Conservation (phyloP, 192 early-diverging fungal genomes). For the Linnemannia schmuckeri region DNA sequence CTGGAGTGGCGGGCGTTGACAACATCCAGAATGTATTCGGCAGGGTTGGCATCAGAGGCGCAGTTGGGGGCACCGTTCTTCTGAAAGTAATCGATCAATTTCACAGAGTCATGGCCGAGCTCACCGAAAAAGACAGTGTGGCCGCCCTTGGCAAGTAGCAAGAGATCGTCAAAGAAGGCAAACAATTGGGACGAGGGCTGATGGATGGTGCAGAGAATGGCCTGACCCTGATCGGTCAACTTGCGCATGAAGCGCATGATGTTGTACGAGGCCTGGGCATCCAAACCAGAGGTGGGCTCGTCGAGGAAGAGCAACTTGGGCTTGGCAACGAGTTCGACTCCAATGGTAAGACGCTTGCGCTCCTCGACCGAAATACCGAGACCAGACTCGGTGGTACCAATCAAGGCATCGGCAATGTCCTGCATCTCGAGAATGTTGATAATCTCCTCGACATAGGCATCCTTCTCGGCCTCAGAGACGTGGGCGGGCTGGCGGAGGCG, state of each 20-base stretch:
- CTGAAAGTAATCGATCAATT: slow-evolving; percentile 82
- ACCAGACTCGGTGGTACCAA: slow-evolving; percentile 78
- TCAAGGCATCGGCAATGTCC: slow-evolving; percentile 76
- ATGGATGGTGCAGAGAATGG: slow-evolving; percentile 88
- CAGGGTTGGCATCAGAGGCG: slow-evolving; percentile 79
- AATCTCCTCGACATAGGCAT: slow-evolving; percentile 82
- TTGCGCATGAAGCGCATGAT: slow-evolving; percentile 79
- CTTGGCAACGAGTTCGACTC: slow-evolving; percentile 84
- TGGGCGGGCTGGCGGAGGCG: slow-evolving; percentile 77
- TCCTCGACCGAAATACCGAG: slow-evolving; percentile 91
- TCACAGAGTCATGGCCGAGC: slow-evolving; percentile 74
- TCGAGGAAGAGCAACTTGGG: slow-evolving; percentile 89
- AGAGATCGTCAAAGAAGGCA: slow-evolving; percentile 86
- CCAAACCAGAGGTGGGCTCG: slow-evolving; percentile 90
- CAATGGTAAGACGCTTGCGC: slow-evolving; percentile 90
- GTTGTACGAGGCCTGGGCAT: slow-evolving; percentile 85
- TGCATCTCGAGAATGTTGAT: slow-evolving; percentile 82
- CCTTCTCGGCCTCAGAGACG: slow-evolving; percentile 76
- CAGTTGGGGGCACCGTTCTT: slow-evolving; percentile 77
- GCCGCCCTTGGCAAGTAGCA: slow-evolving; percentile 86
- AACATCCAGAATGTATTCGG: slow-evolving; percentile 90
- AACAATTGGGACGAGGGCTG: slow-evolving; percentile 88
- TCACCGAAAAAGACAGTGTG: slow-evolving; percentile 87
- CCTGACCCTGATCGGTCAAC: slow-evolving; percentile 75
- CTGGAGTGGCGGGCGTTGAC: slow-evolving; percentile 75